Evolutionary conservation across 2,329 filamentous ascomycete genomes (phyloP).

Genomic region (Cladosporium sp.): DNA sequence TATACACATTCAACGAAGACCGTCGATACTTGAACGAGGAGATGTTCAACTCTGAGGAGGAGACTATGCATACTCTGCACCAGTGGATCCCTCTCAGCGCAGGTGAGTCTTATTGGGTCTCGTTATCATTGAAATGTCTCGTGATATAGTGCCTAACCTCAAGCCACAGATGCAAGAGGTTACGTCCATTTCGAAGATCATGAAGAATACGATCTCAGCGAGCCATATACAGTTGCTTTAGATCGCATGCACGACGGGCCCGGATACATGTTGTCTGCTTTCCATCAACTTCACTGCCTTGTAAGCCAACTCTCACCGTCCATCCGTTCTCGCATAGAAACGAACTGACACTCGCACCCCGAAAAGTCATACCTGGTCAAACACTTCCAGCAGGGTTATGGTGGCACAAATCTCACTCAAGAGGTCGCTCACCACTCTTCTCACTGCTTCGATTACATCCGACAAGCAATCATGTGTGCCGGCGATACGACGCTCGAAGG

Average conservation of each 20-base stretch:
- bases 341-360: neutral
- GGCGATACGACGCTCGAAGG: constrained; percentile 28
- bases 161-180: constrained; percentile 7
- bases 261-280: constrained; percentile 22
- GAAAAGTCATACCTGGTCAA: constrained; percentile 10
- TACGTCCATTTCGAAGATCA: constrained; percentile 8
- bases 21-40: constrained; percentile 11
- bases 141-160: too few relatives aligned
- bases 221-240: constrained; percentile 8
- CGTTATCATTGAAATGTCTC: neutral
- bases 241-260: constrained; percentile 9
- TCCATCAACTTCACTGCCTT: constrained; percentile 29
- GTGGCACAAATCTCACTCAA: constrained; percentile 18
- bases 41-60: constrained; percentile 9
- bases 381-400: constrained; percentile 13
- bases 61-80: constrained; percentile 9
- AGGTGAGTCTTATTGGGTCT: neutral
- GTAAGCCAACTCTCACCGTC: constrained; percentile 6
- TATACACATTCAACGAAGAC: constrained; percentile 9
- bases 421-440: constrained; percentile 22
- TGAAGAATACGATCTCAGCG: constrained; percentile 10
- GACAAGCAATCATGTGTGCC: constrained; percentile 28
- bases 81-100: constrained; percentile 13
- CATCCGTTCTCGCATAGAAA: neutral
- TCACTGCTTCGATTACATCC: constrained; percentile 31